phyloP scores from a whole-genome alignment of 1,284 basidiomycete genomes.

The Apiotrichum mycotoxinovorans region DNA sequence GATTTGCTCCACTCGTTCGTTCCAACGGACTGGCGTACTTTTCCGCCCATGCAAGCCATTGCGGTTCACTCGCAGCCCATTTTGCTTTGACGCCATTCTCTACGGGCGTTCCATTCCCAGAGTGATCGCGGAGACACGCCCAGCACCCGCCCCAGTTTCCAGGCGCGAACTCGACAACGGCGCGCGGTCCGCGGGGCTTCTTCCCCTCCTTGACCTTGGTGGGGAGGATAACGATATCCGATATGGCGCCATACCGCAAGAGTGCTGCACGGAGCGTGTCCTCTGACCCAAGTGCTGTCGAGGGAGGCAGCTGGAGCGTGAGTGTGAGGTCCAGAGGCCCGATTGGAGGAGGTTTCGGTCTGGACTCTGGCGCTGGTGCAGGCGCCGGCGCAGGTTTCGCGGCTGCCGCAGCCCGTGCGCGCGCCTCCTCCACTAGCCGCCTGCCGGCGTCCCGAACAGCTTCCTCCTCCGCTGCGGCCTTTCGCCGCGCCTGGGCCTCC shows the following conservation, averaged over 20 bases:
- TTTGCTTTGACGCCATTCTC: slow-evolving; percentile 59
- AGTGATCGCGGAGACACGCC: slow-evolving; percentile 44
- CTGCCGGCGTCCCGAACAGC: slow-evolving; percentile 74
- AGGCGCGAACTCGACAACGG: slow-evolving; percentile 49
- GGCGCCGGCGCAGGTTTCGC: slow-evolving; percentile 5
- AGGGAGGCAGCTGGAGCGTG: slow-evolving; percentile 38
- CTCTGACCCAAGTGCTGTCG: slow-evolving; percentile 12
- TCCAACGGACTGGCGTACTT: not conserved
- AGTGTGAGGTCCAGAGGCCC: slow-evolving; percentile 40
- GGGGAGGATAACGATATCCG: slow-evolving; percentile 33
- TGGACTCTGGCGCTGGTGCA: not conserved
- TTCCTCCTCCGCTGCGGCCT: slow-evolving; percentile 60
- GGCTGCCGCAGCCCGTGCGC: slow-evolving; percentile 22
- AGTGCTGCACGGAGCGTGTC: slow-evolving; percentile 24
- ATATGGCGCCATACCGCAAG: slow-evolving; percentile 39
- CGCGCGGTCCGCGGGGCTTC: slow-evolving; percentile 50
- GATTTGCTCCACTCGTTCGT: not conserved
- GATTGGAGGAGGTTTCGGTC: slow-evolving; percentile 33
- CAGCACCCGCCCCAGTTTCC: slow-evolving; percentile 51
- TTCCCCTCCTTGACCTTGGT: slow-evolving; percentile 32
- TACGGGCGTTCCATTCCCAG: slow-evolving; percentile 44
- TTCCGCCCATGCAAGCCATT: slow-evolving; percentile 66
- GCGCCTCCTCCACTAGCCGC: slow-evolving; percentile 61
- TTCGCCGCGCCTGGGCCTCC: slow-evolving; percentile 53
- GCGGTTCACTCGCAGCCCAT: slow-evolving; percentile 68